Conservation (phyloP, 176 grass and related monocot genomes). For the Ensete glaucum region DNA sequence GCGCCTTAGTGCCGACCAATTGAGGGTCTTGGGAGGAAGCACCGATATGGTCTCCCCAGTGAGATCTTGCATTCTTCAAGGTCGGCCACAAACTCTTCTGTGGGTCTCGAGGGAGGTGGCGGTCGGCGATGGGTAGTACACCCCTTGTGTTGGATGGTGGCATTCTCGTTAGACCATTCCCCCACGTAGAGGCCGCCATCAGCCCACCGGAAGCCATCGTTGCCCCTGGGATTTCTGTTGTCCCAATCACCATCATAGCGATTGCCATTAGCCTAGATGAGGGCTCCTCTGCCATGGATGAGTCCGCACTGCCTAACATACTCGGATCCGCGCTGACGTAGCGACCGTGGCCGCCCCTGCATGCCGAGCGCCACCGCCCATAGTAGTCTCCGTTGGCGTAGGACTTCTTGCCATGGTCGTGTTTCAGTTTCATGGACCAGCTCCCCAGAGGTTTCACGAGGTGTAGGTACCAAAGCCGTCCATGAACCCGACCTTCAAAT, state of each 20-base stretch:
- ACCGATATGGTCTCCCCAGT: slow-evolving; percentile 29
- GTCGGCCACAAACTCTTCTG: slow-evolving; percentile 53
- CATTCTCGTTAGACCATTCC: slow-evolving; percentile 43
- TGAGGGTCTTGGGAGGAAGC: slow-evolving; percentile 50
- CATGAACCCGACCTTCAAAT: slow-evolving; percentile 11
- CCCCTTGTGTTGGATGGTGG: slow-evolving; percentile 63
- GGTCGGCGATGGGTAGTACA: slow-evolving; percentile 60
- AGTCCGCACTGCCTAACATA: slow-evolving; percentile 5
- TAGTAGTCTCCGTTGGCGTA: slow-evolving; percentile 15
- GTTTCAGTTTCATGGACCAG: slow-evolving; percentile 16
- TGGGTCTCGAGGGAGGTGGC: slow-evolving; percentile 64
- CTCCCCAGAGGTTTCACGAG: slow-evolving; percentile 5
- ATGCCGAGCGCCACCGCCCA: slow-evolving; percentile 9
- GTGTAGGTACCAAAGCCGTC: slow-evolving; percentile 8
- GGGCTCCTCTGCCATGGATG: slow-evolving; percentile 1
- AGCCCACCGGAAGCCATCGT: slow-evolving; percentile 70
- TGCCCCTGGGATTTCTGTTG: slow-evolving; percentile 61
- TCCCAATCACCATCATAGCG: slow-evolving; percentile 78
- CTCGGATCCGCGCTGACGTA: slow-evolving; percentile 6
- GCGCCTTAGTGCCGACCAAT: slow-evolving; percentile 38
- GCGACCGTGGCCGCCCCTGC: slow-evolving; percentile 12
- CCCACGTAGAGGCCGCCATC: slow-evolving; percentile 79
- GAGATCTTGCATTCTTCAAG: slow-evolving; percentile 30
- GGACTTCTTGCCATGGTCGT: slow-evolving; percentile 6
- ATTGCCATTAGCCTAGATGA: slow-evolving; percentile 9